Base-by-base conservation (phyloP, 805 yeast genomes). In the Candida ponderosae region DNA sequence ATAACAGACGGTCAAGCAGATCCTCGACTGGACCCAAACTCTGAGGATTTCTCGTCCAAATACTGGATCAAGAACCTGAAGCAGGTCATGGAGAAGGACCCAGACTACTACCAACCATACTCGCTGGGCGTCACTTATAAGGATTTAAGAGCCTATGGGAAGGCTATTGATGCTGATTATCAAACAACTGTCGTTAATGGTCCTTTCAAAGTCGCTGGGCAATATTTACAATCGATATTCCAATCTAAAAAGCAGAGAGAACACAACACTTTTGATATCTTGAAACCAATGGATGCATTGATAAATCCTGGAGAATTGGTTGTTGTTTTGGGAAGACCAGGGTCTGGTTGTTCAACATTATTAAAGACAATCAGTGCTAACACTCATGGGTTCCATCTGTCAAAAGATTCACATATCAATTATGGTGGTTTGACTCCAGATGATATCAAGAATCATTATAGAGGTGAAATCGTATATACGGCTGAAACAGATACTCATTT, bases 261-360 rank as follows among this genome's bases (percentile, higher is more conserved):
- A 21, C 10, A 8, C 7, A 47, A 54, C 29, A 43, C 45, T 39
- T 76, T 73, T 44, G 74, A 72, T 42, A 79, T 74, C 43, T 63
- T 74, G 55, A 78, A 77, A 52, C 69, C 81, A 23, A 77, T 78
- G 82, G 83, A 79, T 48, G 87, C 79, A 15, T 37, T 71, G 4
- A 63, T 78, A 38, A 62, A 61, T 36, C 78, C 84, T 4, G 86
- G 87, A 34, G 79, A 78, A 42, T 61, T 81, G 33, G 70, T 81
- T 7, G 81, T 81, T 35, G 87, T 80, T 14, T 59, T 80, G 40
- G 88, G 88, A 36, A 70, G 83, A 58, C 87, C 87, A 1, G 87
- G 87, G 50, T 75, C 86, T n/a, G 87, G 88, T 45, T 80, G 87
- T 55, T 71, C 85, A 3, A 79, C 87, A 0, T 60, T 79, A 35